Conservation (phyloP, 2,329 filamentous ascomycete genomes). For the Curvularia hawaiiensis region DNA sequence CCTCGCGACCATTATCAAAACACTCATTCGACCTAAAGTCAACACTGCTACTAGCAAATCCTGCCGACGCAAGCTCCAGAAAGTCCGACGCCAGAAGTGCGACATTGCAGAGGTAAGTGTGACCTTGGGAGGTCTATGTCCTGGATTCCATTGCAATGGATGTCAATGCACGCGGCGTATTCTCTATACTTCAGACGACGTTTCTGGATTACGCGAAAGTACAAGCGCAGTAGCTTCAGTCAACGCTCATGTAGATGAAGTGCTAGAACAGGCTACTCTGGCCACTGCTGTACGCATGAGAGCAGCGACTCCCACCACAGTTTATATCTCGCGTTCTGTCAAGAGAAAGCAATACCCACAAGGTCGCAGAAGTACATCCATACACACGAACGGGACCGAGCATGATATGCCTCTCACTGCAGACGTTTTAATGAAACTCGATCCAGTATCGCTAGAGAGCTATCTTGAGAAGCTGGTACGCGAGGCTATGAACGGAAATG, state of each 20-base stretch:
- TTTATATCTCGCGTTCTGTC: not conserved
- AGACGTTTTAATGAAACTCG: not conserved
- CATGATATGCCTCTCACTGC: not conserved
- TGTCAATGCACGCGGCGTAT: no score
- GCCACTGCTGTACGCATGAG: constrained; percentile 3
- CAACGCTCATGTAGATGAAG: not conserved
- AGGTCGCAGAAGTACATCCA: not conserved
- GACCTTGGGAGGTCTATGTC: no score
- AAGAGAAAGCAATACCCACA: not conserved
- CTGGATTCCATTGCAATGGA: no score
- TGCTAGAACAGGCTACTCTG: not conserved
- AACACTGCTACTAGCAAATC: not conserved
- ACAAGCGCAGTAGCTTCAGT: no score
- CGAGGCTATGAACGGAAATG: not conserved
- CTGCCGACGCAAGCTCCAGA: constrained; percentile 4
- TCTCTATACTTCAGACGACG: no score
- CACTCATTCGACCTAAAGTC: not conserved
- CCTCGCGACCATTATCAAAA: not conserved
- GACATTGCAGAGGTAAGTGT: not conserved
- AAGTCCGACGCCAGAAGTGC: constrained; percentile 4
- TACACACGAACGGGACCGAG: not conserved
- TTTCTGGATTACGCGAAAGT: no score
- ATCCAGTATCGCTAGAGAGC: no score
- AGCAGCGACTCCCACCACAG: not conserved
- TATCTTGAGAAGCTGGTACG: not conserved